Conservation (phyloP, 1,284 basidiomycete genomes). For the Leccinum griseonigrum region DNA sequence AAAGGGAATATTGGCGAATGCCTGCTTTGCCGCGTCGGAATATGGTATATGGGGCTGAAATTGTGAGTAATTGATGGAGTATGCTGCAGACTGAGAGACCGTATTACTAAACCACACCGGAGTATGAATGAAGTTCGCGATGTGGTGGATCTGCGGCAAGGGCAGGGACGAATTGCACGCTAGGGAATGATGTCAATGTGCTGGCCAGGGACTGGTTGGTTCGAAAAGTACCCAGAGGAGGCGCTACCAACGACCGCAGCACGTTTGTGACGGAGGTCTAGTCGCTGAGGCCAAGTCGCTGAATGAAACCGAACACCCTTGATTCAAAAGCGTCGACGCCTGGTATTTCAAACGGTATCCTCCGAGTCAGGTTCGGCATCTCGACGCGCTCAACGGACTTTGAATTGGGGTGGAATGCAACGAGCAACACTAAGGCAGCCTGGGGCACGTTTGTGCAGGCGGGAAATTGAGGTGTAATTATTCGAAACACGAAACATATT, state of each 20-base stretch:
- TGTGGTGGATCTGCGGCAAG: conserved; percentile 33
- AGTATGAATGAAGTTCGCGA: conserved; percentile 37
- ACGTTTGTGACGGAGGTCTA: conserved; percentile 42
- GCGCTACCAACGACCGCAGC: conserved; percentile 54
- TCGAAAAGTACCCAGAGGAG: conserved; percentile 36
- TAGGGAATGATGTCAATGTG: conserved; percentile 15
- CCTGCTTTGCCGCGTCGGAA: conserved; percentile 27
- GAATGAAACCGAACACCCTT: conserved; percentile 48
- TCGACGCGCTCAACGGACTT: conserved; percentile 7
- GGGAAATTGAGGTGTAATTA: too few species aligned
- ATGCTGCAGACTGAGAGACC: conserved; percentile 3
- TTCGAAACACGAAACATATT: too few species aligned
- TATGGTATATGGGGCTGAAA: conserved; percentile 29
- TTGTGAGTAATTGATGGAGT: not conserved
- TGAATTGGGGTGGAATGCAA: too few species aligned
- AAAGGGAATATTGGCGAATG: conserved; percentile 38
- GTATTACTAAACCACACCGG: conserved; percentile 34
- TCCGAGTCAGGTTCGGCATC: conserved; percentile 6
- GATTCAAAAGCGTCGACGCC: conserved; percentile 37
- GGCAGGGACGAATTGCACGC: conserved; percentile 36
- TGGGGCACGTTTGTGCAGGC: too few species aligned
- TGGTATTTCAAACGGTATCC: conserved; percentile 31
- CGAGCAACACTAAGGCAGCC: too few species aligned
- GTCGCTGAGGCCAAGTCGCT: conserved; percentile 41
- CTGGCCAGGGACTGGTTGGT: not conserved